Evolutionary conservation across 345 rosid genomes (phyloP).

Genomic region (Euphorbia lathyris): DNA sequence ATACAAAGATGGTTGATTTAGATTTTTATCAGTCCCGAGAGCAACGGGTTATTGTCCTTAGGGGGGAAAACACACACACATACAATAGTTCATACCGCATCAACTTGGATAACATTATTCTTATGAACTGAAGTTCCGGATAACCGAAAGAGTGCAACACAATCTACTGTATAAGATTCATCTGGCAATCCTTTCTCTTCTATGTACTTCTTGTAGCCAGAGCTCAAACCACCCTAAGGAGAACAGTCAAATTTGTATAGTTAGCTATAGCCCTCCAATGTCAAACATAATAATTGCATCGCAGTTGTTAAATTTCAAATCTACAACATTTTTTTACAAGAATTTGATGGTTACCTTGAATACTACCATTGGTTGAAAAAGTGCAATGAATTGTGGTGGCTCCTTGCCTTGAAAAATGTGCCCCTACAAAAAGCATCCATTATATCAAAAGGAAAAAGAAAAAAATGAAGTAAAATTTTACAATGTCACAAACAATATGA

Average conservation of each 20-base stretch:
- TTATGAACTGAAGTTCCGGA: conserved; percentile 78
- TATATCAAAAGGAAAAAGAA: conserved; percentile 14
- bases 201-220: conserved; percentile 70
- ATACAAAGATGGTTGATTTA: not conserved
- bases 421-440: conserved; percentile 53
- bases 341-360: conserved; percentile 61
- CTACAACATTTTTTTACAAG: not conserved
- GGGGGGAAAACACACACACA: not conserved
- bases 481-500: conserved; percentile 17
- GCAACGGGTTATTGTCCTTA: not conserved
- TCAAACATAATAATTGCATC: conserved; percentile 14
- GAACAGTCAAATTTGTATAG: conserved; percentile 22
- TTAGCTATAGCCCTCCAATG: conserved; percentile 11
- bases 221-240: conserved; percentile 86
- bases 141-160: conserved; percentile 74
- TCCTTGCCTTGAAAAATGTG: conserved; percentile 88
- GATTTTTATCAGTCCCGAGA: not conserved
- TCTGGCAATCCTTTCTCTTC: conserved; percentile 62
- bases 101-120: conserved; percentile 76
- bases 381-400: conserved; percentile 90
- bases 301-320: conserved; percentile 5
- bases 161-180: conserved; percentile 67
- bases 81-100: conserved; percentile 47
- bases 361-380: conserved; percentile 85
- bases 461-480: not conserved